A percentile compares a stretch with the other conserved stretches of the same genome.
phyloP scores from a whole-genome alignment of 2,329 filamentous ascomycete species.

The Endothia cerciana region DNA sequence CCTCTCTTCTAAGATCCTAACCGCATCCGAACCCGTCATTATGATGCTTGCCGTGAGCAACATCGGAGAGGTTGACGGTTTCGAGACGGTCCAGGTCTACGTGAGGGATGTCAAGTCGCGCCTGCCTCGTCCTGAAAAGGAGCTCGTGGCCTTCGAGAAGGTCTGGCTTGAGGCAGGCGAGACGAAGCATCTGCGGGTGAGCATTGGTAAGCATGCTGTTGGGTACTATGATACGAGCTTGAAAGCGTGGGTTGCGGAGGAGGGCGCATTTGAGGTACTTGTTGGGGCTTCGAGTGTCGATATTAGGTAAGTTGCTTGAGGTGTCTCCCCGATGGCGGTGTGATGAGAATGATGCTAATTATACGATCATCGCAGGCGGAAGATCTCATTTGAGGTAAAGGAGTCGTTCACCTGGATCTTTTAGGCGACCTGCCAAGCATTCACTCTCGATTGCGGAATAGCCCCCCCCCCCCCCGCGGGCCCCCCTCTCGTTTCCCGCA shows the following conservation, averaged over 20 bases:
- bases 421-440: neutral
- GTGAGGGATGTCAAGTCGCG: constrained; percentile 65
- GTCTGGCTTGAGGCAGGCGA: constrained; percentile 61
- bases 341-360: constrained; percentile 26
- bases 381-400: constrained; percentile 58
- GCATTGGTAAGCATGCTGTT: constrained; percentile 54
- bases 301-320: constrained; percentile 56
- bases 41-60: constrained; percentile 57
- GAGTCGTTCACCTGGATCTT: constrained; percentile 71
- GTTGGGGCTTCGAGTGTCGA: constrained; percentile 66
- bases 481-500: no score
- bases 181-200: constrained; percentile 52
- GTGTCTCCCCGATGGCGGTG: constrained; percentile 9
- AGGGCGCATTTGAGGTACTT: constrained; percentile 63
- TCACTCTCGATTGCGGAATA: neutral
- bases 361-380: constrained; percentile 29
- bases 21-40: constrained; percentile 45
- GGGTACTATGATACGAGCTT: constrained; percentile 66
- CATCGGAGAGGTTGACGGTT: constrained; percentile 58
- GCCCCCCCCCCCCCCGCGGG: neutral
- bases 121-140: constrained; percentile 70
- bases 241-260: constrained; percentile 67
- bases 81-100: constrained; percentile 71
- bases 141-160: constrained; percentile 72
- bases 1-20: constrained; percentile 48